Conservation (phyloP, 768 basidiomycete genomes). For the Boletus eberwhitei region DNA sequence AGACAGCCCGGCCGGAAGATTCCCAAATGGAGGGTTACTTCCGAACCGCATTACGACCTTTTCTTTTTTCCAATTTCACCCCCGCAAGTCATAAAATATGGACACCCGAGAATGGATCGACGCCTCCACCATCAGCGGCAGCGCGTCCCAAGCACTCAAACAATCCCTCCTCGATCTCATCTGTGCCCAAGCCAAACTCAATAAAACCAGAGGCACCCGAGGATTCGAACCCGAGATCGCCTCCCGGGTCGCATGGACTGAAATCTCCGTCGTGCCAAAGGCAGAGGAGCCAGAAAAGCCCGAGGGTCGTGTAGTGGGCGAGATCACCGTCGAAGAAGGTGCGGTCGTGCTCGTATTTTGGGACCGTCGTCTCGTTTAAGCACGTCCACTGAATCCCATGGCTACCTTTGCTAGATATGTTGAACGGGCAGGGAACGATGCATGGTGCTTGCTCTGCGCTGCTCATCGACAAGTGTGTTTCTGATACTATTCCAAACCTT, state of each 20-base stretch:
- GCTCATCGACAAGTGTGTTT: constrained; percentile 49
- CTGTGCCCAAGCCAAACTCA: not conserved
- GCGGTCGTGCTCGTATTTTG: not conserved
- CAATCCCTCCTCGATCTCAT: constrained; percentile 23
- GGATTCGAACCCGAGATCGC: constrained; percentile 23
- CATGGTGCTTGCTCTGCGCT: constrained; percentile 57
- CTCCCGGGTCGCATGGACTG: constrained; percentile 33
- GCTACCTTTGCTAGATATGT: constrained; percentile 42
- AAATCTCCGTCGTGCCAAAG: constrained; percentile 43
- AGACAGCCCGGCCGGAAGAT: too few species aligned
- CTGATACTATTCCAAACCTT: not conserved
- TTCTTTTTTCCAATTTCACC: too few species aligned
- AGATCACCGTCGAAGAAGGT: constrained; percentile 45
- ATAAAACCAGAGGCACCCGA: constrained; percentile 8
- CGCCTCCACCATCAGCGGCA: constrained; percentile 25
- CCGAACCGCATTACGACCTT: too few species aligned
- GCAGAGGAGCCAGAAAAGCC: constrained; percentile 38
- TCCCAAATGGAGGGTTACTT: too few species aligned
- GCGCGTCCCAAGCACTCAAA: constrained; percentile 28
- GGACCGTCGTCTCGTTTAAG: not conserved
- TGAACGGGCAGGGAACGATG: constrained; percentile 44
- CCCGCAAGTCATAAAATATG: too few species aligned
- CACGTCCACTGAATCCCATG: not conserved
- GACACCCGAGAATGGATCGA: constrained; percentile 11
- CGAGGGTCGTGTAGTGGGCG: constrained; percentile 46